phyloP scores from a whole-genome alignment of 2,329 filamentous ascomycete genomes.

The Calonectria ilicicola region DNA sequence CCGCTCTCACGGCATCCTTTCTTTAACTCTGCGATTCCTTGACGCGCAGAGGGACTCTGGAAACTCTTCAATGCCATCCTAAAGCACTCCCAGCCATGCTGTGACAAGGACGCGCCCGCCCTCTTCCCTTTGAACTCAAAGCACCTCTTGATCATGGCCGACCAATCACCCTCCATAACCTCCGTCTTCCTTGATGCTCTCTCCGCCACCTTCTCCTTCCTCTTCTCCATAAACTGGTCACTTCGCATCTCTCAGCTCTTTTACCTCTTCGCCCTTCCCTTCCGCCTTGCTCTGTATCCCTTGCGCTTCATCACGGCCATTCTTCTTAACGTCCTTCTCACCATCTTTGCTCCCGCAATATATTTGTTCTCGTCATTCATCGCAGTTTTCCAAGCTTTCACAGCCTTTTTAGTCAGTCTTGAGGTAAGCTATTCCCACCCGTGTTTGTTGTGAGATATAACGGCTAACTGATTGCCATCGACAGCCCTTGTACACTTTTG shows the following conservation, averaged over 20 bases:
- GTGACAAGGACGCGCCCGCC: neutral
- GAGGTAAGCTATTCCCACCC: constrained; percentile 46
- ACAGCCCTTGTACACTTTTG: constrained; percentile 58
- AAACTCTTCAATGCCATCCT: neutral
- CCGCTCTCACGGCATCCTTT: neutral
- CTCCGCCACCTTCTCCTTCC: constrained; percentile 39
- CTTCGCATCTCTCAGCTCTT: constrained; percentile 38
- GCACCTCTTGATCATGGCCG: constrained; percentile 6
- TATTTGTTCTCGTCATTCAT: constrained; percentile 47
- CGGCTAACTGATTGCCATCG: constrained; percentile 4
- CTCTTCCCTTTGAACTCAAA: neutral
- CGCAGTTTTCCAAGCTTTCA: constrained; percentile 35
- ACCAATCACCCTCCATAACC: constrained; percentile 22
- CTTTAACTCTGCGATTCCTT: neutral
- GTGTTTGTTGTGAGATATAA: neutral
- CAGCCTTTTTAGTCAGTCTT: constrained; percentile 47
- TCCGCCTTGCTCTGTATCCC: constrained; percentile 47
- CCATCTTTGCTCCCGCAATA: constrained; percentile 52
- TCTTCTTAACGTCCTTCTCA: constrained; percentile 46
- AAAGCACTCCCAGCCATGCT: neutral
- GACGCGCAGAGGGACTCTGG: neutral
- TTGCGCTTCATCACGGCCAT: constrained; percentile 42
- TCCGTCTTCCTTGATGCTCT: constrained; percentile 42
- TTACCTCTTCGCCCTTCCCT: constrained; percentile 44
- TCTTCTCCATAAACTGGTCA: constrained; percentile 45